Conservation (phyloP, 1,284 basidiomycete genomes). For the Abortiporus biennis region DNA sequence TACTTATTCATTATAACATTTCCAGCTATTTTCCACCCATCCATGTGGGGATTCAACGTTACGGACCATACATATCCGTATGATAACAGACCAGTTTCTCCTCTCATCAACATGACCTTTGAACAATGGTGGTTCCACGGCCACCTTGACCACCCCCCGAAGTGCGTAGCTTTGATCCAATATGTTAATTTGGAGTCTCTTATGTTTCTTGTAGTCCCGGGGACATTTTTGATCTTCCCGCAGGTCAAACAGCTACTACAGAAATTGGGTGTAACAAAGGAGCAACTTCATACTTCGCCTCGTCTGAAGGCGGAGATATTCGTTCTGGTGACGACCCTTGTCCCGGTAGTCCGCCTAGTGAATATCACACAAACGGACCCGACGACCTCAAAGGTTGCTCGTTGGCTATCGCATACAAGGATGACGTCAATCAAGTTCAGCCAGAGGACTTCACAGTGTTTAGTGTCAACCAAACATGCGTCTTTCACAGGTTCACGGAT, state of each 20-base stretch:
- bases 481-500: conserved; percentile 61
- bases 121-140: conserved; percentile 68
- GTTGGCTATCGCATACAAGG: conserved; percentile 70
- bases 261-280: conserved; percentile 55
- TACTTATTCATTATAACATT: background rate
- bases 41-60: conserved; percentile 51
- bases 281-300: conserved; percentile 44
- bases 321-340: conserved; percentile 44
- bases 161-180: conserved; percentile 14
- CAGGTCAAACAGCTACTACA: conserved; percentile 40
- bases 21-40: conserved; percentile 25
- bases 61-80: conserved; percentile 40
- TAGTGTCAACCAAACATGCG: conserved; percentile 69
- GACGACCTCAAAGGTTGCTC: conserved; percentile 61
- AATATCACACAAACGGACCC: conserved; percentile 50
- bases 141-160: conserved; percentile 50
- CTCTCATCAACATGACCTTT: conserved; percentile 48
- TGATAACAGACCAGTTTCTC: conserved; percentile 48
- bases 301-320: conserved; percentile 43
- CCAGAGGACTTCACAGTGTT: conserved; percentile 70
- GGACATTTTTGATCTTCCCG: conserved; percentile 54
- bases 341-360: conserved; percentile 36
- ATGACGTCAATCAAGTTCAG: conserved; percentile 44
- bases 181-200: background rate
- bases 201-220: conserved; percentile 19